A percentile compares a stretch with the other conserved stretches of the same genome.
Evolutionary conservation across 257 asterid genomes (phyloP).

Genomic region (Solanum okadae): DNA sequence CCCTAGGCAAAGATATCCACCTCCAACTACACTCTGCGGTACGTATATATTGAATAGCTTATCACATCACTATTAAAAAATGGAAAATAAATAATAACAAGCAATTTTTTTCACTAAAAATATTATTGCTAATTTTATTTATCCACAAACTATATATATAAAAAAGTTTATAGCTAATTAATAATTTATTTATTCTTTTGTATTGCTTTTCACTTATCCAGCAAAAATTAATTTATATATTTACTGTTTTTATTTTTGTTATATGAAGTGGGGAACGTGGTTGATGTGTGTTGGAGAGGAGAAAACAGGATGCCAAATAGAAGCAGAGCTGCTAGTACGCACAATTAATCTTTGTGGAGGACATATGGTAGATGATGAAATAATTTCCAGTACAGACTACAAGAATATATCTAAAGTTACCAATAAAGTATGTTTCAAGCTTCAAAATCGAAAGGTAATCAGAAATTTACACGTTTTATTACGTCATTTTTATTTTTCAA

Average conservation of each 20-base stretch:
- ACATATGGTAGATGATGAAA: neutral
- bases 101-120: neutral
- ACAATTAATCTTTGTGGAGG: slow-evolving; percentile 30
- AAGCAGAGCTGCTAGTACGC: slow-evolving; percentile 28
- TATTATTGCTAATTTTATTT: neutral
- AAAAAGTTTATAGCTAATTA: neutral
- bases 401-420: neutral
- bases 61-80: neutral
- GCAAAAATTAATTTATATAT: neutral
- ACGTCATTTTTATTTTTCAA: too few species aligned
- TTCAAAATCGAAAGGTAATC: neutral
- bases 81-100: neutral
- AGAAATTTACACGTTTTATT: neutral
- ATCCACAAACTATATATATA: neutral
- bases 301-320: neutral
- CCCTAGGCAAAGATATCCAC: neutral
- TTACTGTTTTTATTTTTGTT: neutral
- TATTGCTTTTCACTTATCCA: too few species aligned
- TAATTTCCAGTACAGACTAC: neutral
- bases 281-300: neutral
- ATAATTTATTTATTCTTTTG: neutral
- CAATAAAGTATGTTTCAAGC: neutral
- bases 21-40: neutral
- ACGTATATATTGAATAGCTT: neutral
- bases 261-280: neutral